A percentile compares a stretch with the other conserved stretches of the same genome.
phyloP scores from a whole-genome alignment of 371 early-diverging fungal genomes.

The Saksenaea oblongispora region DNA sequence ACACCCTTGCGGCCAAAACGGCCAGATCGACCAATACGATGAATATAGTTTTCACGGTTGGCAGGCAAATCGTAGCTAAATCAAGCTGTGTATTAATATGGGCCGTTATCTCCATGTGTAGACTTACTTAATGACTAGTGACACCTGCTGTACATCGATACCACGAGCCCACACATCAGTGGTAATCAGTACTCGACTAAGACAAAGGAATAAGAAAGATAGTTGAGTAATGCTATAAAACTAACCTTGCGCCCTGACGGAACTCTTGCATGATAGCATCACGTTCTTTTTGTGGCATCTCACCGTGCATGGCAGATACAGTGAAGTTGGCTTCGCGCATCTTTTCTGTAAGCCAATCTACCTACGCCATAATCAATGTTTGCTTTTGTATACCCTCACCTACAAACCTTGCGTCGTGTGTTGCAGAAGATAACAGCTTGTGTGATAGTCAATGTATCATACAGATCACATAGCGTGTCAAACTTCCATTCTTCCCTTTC shows the following conservation, averaged over 20 bases:
- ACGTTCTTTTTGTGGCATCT: slow-evolving; percentile 94
- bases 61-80: slow-evolving; percentile 97
- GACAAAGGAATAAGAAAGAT: slow-evolving; percentile 53
- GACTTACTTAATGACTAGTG: slow-evolving; percentile 77
- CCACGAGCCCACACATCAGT: slow-evolving; percentile 99
- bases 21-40: slow-evolving; percentile 99
- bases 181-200: slow-evolving; percentile 89
- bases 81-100: slow-evolving; percentile 75
- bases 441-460: slow-evolving; percentile 88
- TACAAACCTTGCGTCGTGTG: slow-evolving; percentile 80
- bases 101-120: not conserved
- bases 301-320: slow-evolving; percentile 96
- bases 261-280: slow-evolving; percentile 94
- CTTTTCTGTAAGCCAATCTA: slow-evolving; percentile 88
- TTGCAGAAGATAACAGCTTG: slow-evolving; percentile 98
- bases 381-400: no score
- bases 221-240: not conserved
- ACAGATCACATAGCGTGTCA: slow-evolving; percentile 91
- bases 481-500: slow-evolving; percentile 91
- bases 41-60: slow-evolving; percentile 97
- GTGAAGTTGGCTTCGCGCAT: slow-evolving; percentile 85
- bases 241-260: slow-evolving; percentile 77
- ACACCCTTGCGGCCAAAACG: slow-evolving; percentile 99
- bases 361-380: no score
- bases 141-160: slow-evolving; percentile 99